Percentiles rank a stretch among this genome's conserved stretches.
These are phyloP conservation scores for Alternaria burnsii DNA, from an alignment of 2,329 filamentous ascomycete species.

Conservation along the genomic window DNA sequence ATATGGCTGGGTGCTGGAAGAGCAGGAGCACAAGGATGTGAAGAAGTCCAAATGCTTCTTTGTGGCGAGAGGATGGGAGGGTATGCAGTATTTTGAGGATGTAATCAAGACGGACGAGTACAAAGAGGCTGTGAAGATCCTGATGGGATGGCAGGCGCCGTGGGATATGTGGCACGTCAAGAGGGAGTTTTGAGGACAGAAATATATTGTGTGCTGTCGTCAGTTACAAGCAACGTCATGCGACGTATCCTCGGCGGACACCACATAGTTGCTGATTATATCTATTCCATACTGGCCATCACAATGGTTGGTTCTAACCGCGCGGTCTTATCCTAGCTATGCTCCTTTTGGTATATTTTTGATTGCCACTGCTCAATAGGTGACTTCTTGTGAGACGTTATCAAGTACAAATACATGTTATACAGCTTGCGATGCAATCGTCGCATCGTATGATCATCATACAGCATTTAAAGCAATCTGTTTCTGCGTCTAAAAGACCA, in stretches of 20 bases:
- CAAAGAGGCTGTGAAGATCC: constrained; percentile 2
- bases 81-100: constrained; percentile 13
- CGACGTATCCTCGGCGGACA: not conserved
- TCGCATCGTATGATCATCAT: not conserved
- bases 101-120: not conserved
- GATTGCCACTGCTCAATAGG: not conserved
- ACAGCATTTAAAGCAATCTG: not conserved
- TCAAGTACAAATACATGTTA: not conserved
- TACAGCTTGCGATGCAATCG: not conserved
- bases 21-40: constrained; percentile 10
- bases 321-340: accelerated
- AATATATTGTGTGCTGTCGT: not conserved
- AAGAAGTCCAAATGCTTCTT: constrained; percentile 5
- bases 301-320: not conserved
- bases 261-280: not conserved
- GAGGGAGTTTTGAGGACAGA: not conserved
- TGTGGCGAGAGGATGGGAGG: constrained; percentile 13
- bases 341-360: too few species aligned
- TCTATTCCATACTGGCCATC: not conserved
- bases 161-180: constrained; percentile 11
- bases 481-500: not conserved
- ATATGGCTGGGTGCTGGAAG: constrained; percentile 14
- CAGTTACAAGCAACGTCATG: too few species aligned
- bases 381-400: too few species aligned
- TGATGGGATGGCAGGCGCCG: constrained; percentile 8